Base-by-base conservation (phyloP, 441 rosid species). In the Daphne laureola region DNA sequence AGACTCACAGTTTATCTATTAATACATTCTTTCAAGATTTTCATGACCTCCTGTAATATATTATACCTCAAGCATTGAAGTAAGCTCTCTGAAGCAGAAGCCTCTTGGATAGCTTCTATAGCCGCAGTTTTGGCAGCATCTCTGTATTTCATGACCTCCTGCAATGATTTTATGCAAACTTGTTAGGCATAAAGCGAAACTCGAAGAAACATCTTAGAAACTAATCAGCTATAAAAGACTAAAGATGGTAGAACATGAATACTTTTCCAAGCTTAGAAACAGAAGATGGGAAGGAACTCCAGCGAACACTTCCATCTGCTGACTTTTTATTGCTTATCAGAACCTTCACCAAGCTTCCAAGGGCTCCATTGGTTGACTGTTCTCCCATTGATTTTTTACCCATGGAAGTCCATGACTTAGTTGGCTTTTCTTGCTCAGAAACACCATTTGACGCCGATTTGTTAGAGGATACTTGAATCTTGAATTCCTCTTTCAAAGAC, bases 211-310 rank as follows among this genome's bases (percentile, higher is more conserved):
- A 38, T 41, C 47, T 21, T 42, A 17, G 25, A 46, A 17, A 25
- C 61, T 6, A 48, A 45, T 16, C 67, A 46, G 47, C 42, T 31
- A 53, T 57, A 50, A 56, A 58, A 45, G 66, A 50, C 31, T 65
- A 56, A 42, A 25, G 44, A 55, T 23, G 31, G 49, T 1, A 51
- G 42, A 54, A 49, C 12, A 31, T 56, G 6, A 55, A 59, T 79
- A 93, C 99, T 93, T 87, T 92, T 62, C 97, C 99, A 18, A 90
- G 83, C 73, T 70, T 83, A 14, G 91, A 73, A 70, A 93, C 86
- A 58, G 97, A 83, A 17, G 90, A 73, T 26, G 99, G 90, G 16
- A 93, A 91, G 2, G 93, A 73, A 67, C 64, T 49, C 97, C 99
- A 90, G 38, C 85, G 67, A 64, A 83, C 73, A 69, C 65, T 78